These are phyloP conservation scores for Vitis amurensis DNA, from an alignment of 164 flowering plant genomes.

Conservation along the genomic window DNA sequence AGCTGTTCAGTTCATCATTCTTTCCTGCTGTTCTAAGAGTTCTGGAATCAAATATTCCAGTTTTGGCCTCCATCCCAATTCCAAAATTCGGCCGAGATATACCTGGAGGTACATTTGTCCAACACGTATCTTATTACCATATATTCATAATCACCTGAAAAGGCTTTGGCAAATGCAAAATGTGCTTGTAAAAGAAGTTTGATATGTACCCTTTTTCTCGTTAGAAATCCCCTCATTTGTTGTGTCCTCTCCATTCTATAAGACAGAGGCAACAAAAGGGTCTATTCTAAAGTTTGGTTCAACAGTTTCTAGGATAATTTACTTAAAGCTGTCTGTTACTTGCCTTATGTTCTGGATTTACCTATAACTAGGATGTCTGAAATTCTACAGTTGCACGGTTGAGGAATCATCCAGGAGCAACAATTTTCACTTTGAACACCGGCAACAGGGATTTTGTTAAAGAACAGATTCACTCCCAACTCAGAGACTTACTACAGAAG, in stretches of 20 bases:
- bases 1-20: constrained; percentile 76
- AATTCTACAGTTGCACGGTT: constrained; percentile 65
- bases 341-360: neutral
- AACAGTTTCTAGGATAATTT: too few species aligned
- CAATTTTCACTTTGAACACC: constrained; percentile 46
- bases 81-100: constrained; percentile 74
- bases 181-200: too few species aligned
- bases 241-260: too few species aligned
- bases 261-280: too few species aligned
- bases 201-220: too few species aligned
- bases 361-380: neutral
- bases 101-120: constrained; percentile 66
- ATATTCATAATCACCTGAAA: too few species aligned
- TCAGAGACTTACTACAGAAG: constrained; percentile 39
- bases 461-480: constrained; percentile 46
- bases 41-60: constrained; percentile 67
- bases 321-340: neutral
- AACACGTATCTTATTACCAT: neutral
- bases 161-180: too few species aligned
- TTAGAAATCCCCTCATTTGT: too few species aligned
- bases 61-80: constrained; percentile 76
- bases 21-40: constrained; percentile 77
- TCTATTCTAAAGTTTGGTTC: too few species aligned
- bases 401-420: constrained; percentile 74
- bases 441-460: constrained; percentile 53